A percentile compares a stretch with the other conserved stretches of the same genome.
phyloP scores from a whole-genome alignment of 164 flowering plant species.

The Taxillus chinensis region DNA sequence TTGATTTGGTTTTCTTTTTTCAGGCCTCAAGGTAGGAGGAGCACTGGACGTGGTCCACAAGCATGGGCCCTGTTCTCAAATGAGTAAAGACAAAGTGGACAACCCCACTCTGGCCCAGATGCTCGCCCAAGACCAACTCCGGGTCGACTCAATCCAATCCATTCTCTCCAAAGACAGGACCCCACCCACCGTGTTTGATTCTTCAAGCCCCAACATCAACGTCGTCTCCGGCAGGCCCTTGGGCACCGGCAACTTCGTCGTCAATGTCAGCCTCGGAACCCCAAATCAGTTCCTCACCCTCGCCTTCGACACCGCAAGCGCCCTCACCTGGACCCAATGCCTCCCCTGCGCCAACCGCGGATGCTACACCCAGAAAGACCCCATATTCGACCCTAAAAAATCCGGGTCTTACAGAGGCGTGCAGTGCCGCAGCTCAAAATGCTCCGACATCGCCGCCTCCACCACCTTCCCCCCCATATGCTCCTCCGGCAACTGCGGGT shows the following conservation, averaged over 20 bases:
- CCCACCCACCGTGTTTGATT: neutral
- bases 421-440: too few species aligned
- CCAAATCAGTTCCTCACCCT: slow-evolving; percentile 37
- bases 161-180: slow-evolving; percentile 6
- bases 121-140: slow-evolving; percentile 34
- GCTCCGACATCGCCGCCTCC: too few species aligned
- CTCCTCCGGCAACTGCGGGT: slow-evolving; percentile 27
- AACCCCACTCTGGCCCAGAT: slow-evolving; percentile 19
- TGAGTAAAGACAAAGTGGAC: neutral
- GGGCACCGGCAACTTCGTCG: slow-evolving; percentile 50
- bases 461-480: slow-evolving; percentile 27
- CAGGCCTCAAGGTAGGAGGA: slow-evolving; percentile 8
- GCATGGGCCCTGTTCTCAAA: slow-evolving; percentile 43
- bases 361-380: slow-evolving; percentile 39
- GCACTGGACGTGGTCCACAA: slow-evolving; percentile 31
- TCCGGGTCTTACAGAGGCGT: slow-evolving; percentile 19
- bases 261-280: slow-evolving; percentile 56
- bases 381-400: slow-evolving; percentile 28
- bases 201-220: slow-evolving; percentile 20
- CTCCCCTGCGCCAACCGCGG: slow-evolving; percentile 26
- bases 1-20: neutral
- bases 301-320: slow-evolving; percentile 60
- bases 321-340: slow-evolving; percentile 66
- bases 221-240: slow-evolving; percentile 29
- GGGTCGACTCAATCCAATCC: slow-evolving; percentile 39